Conservation (phyloP, 768 basidiomycete species). For the Mycena leptocephala region DNA sequence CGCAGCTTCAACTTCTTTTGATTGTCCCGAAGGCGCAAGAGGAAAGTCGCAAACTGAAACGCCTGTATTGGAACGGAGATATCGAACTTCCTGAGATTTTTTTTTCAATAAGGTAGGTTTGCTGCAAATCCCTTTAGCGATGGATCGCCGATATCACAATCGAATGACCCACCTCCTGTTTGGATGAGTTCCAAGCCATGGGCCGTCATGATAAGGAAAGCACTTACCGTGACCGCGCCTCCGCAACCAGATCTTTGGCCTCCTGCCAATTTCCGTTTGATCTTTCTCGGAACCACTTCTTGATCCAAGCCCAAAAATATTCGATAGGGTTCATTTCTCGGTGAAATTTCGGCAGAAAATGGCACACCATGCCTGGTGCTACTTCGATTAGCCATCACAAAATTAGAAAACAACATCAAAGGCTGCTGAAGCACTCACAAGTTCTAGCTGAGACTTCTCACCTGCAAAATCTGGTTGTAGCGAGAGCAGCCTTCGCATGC, state of each 20-base stretch:
- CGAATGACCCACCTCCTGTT: no score
- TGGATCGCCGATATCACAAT: no score
- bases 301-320: not conserved
- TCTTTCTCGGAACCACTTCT: not conserved
- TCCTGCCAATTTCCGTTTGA: not conserved
- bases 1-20: no score
- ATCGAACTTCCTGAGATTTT: no score
- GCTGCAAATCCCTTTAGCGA: no score
- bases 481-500: conserved; percentile 5
- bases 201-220: no score
- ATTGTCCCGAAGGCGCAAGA: no score
- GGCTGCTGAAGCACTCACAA: not conserved
- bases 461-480: conserved; percentile 30
- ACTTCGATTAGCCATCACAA: not conserved
- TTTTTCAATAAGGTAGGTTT: no score
- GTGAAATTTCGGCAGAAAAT: not conserved
- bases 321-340: not conserved
- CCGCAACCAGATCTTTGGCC: not conserved
- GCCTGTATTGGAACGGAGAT: no score
- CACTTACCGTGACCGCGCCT: no score
- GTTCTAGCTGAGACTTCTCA: conserved; percentile 28
- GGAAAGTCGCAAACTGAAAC: no score
- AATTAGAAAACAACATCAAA: not conserved
- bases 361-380: not conserved
- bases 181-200: no score